These are phyloP conservation scores for Saturnispora sanitii DNA, from an alignment of 805 yeast genomes.

Conservation along the genomic window DNA sequence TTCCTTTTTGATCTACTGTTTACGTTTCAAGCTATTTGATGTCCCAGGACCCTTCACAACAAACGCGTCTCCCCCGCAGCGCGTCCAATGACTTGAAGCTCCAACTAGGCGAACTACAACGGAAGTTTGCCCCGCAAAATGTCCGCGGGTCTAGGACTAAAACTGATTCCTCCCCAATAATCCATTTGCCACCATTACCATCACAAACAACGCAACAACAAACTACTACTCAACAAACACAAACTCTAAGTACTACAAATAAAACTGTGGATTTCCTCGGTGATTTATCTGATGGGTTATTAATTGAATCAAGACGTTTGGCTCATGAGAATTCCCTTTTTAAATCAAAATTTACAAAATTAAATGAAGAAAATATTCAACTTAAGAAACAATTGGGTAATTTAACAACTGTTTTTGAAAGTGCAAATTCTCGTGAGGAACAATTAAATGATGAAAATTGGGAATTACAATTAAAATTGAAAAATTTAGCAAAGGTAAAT, in stretches of 20 bases:
- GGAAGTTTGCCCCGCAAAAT: slow-evolving; percentile 13
- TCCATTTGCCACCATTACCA: slow-evolving; percentile 16
- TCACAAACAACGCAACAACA: slow-evolving; percentile 6
- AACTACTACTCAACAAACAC: neutral
- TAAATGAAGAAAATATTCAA: slow-evolving; percentile 33
- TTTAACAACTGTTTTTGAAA: slow-evolving; percentile 25
- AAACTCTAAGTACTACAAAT: slow-evolving; percentile 21
- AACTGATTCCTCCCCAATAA: too few relatives aligned
- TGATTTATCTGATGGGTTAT: slow-evolving; percentile 61
- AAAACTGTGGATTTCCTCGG: slow-evolving; percentile 65
- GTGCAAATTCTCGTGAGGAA: slow-evolving; percentile 34
- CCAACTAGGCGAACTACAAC: slow-evolving; percentile 36
- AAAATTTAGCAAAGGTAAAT: slow-evolving; percentile 33
- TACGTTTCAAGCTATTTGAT: neutral
- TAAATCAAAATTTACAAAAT: slow-evolving; percentile 32
- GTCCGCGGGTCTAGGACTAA: slow-evolving; percentile 8
- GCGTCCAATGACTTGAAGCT: slow-evolving; percentile 29
- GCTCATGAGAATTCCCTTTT: slow-evolving; percentile 51
- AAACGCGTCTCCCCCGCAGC: slow-evolving; percentile 5
- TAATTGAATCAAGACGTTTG: slow-evolving; percentile 59
- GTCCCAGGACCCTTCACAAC: neutral
- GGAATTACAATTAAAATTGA: slow-evolving; percentile 51
- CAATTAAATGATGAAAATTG: slow-evolving; percentile 52
- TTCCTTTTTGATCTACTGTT: neutral
- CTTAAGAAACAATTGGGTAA: slow-evolving; percentile 30